Evolutionary conservation across 164 flowering plant genomes (phyloP).

Genomic region (Amborella trichopoda): DNA sequence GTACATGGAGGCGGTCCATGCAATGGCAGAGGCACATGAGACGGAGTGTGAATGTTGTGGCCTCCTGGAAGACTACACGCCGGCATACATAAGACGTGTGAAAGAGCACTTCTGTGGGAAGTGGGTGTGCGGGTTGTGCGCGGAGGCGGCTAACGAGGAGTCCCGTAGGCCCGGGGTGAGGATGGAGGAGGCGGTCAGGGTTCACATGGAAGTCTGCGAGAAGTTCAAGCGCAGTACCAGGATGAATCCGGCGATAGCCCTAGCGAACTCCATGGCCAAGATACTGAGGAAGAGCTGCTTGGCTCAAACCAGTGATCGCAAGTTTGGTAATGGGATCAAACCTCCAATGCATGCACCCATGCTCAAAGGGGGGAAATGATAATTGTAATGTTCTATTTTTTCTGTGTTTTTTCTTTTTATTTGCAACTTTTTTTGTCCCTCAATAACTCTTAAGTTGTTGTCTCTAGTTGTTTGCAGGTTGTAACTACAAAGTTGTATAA

Average conservation of each 20-base stretch:
- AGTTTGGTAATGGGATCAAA: too few relatives aligned
- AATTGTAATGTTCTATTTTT: too few relatives aligned
- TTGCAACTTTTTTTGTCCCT: too few relatives aligned
- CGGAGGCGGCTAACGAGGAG: conserved; percentile 16
- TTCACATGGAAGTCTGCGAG: conserved; percentile 8
- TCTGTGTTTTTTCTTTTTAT: too few relatives aligned
- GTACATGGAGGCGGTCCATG: neutral
- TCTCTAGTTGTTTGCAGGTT: too few relatives aligned
- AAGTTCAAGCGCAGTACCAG: neutral
- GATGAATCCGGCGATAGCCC: neutral
- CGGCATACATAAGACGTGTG: conserved; percentile 7
- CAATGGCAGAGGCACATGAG: neutral
- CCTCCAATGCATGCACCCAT: too few relatives aligned
- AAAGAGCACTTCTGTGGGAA: conserved; percentile 9
- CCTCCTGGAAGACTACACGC: conserved; percentile 16
- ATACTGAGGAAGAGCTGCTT: neutral
- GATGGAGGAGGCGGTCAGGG: conserved; percentile 4
- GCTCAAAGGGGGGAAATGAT: too few relatives aligned
- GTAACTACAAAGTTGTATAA: too few relatives aligned
- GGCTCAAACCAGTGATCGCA: too few relatives aligned
- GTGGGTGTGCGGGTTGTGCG: conserved; percentile 21
- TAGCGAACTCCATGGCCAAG: neutral
- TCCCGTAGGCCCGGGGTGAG: neutral
- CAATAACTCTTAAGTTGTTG: too few relatives aligned
- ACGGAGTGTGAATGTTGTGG: conserved; percentile 14